Evolutionary conservation across 169 alveolate species (phyloP).

Genomic region (Cyclospora cayetanensis): DNA sequence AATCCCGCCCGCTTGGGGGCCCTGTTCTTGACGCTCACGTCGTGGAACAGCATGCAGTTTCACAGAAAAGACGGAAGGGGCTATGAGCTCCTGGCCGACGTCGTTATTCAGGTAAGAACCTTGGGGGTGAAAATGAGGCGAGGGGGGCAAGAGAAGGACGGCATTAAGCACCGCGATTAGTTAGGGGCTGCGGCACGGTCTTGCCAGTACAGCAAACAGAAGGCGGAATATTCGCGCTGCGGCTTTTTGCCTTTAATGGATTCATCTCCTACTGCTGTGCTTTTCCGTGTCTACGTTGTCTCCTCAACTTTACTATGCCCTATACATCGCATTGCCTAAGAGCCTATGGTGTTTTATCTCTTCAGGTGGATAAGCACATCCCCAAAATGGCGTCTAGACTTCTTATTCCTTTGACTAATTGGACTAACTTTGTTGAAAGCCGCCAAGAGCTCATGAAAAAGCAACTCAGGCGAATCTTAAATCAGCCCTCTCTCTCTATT

Average conservation of each 20-base stretch:
- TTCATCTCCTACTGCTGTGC: no score
- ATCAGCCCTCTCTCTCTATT: neutral
- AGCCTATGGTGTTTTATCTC: no score
- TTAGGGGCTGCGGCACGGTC: no score
- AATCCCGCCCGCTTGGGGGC: slow-evolving; percentile 61
- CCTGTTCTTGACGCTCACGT: neutral
- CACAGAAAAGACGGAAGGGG: slow-evolving; percentile 70
- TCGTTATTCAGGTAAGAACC: slow-evolving; percentile 2
- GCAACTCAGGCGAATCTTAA: slow-evolving; percentile 36
- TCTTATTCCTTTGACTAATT: neutral
- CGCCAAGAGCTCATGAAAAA: slow-evolving; percentile 25
- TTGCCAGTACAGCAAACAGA: no score
- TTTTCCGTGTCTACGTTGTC: no score
- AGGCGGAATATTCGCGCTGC: no score
- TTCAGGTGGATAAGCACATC: neutral
- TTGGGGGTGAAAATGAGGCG: no score
- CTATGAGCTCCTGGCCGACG: slow-evolving; percentile 62
- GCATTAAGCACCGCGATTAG: no score
- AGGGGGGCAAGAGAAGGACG: no score
- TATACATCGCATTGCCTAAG: no score
- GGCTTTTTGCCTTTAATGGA: no score
- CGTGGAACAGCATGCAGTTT: neutral
- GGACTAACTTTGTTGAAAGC: neutral
- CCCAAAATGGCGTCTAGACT: neutral
- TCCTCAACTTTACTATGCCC: no score